These are phyloP conservation scores for Thielaviopsis musarum DNA, from an alignment of 2,329 filamentous ascomycete genomes.

Conservation along the genomic window DNA sequence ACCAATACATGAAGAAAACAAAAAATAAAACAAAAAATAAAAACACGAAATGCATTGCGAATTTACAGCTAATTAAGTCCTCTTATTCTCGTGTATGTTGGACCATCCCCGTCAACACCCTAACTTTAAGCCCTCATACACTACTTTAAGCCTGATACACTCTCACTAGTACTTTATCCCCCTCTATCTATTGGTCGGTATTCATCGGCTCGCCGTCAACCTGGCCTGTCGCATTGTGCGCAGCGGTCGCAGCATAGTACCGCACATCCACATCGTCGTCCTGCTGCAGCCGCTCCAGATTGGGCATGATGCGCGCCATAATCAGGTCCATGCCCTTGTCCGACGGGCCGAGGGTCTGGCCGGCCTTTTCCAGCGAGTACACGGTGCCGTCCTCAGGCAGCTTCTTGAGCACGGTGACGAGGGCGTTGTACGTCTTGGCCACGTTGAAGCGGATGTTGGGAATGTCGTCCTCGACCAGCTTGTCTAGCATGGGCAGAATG, in stretches of 20 bases:
- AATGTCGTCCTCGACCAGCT: slow-evolving; percentile 84
- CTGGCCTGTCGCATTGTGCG: slow-evolving; percentile 36
- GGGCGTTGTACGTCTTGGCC: slow-evolving; percentile 84
- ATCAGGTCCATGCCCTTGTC: slow-evolving; percentile 64
- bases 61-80: not conserved
- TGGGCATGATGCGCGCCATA: slow-evolving; percentile 71
- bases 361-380: slow-evolving; percentile 67
- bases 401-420: slow-evolving; percentile 83
- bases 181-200: slow-evolving; percentile 41
- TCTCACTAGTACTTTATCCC: not conserved
- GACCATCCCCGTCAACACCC: not conserved
- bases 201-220: slow-evolving; percentile 41
- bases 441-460: slow-evolving; percentile 99
- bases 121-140: no score
- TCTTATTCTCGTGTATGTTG: not conserved
- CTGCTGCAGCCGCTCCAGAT: slow-evolving; percentile 86
- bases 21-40: not conserved
- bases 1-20: slow-evolving; percentile 1
- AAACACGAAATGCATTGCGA: not conserved
- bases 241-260: slow-evolving; percentile 89
- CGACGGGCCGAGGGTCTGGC: slow-evolving; percentile 43
- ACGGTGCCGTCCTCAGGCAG: slow-evolving; percentile 80
- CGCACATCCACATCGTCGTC: slow-evolving; percentile 96
- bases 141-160: no score
- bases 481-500: slow-evolving; percentile 90